Conservation (phyloP, 1,284 basidiomycete species). For the Agroathelia rolfsii region DNA sequence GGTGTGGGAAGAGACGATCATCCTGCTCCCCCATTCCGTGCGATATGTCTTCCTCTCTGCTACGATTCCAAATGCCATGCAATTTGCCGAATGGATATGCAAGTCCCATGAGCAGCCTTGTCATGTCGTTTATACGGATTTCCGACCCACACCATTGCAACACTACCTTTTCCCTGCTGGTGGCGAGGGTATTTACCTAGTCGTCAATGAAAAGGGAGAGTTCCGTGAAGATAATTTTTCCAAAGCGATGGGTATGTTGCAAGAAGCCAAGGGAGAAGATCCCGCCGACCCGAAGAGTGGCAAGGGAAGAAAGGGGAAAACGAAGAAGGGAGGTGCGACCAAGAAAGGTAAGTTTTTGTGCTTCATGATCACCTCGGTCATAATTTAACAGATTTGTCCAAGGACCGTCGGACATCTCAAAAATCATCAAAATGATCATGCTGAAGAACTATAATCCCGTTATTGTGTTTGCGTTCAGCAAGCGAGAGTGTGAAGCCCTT, state of each 20-base stretch:
- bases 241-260: slow-evolving; percentile 94
- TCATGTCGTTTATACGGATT: slow-evolving; percentile 99
- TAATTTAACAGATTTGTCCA: slow-evolving; percentile 9
- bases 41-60: slow-evolving; percentile 99
- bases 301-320: slow-evolving; percentile 83
- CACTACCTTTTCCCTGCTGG: slow-evolving; percentile 98
- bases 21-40: slow-evolving; percentile 90
- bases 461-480: slow-evolving; percentile 98
- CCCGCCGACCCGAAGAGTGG: slow-evolving; percentile 77
- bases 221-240: slow-evolving; percentile 97
- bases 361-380: neutral
- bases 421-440: slow-evolving; percentile 99
- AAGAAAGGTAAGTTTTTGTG: slow-evolving; percentile 61
- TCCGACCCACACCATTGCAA: slow-evolving; percentile 94
- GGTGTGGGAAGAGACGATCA: slow-evolving; percentile 92
- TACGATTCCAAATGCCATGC: slow-evolving; percentile 99
- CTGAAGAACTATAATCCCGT: slow-evolving; percentile 96
- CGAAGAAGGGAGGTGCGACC: slow-evolving; percentile 82
- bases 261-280: slow-evolving; percentile 83
- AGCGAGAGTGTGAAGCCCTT: slow-evolving; percentile 92
- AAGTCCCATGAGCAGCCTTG: slow-evolving; percentile 97
- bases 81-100: slow-evolving; percentile 99
- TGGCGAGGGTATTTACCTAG: slow-evolving; percentile 94
- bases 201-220: slow-evolving; percentile 95
- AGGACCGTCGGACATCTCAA: slow-evolving; percentile 93